phyloP scores from a whole-genome alignment of 306 rosid genomes.

The Oemleria cerasiformis region DNA sequence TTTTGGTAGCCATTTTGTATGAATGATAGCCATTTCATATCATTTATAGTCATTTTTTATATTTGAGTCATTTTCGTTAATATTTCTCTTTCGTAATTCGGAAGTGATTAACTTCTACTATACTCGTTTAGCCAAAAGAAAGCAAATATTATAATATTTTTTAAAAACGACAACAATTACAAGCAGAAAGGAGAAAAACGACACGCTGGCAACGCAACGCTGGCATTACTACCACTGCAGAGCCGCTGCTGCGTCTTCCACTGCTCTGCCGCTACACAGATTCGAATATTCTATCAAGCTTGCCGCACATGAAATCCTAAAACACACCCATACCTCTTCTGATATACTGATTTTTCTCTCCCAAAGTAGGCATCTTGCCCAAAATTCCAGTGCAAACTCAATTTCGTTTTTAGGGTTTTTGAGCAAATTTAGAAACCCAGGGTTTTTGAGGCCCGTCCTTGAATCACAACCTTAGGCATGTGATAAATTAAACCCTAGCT shows the following conservation, averaged over 20 bases:
- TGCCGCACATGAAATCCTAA: neutral
- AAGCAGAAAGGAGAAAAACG: neutral
- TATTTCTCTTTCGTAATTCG: neutral
- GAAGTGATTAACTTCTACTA: neutral
- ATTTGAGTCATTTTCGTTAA: too few species aligned
- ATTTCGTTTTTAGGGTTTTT: neutral
- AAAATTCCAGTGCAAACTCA: slow-evolving; percentile 5
- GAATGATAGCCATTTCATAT: too few species aligned
- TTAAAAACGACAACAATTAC: neutral
- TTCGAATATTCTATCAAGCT: too few species aligned
- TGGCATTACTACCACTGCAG: too few species aligned
- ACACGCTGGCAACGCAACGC: neutral
- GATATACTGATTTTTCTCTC: too few species aligned
- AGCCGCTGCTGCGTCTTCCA: neutral
- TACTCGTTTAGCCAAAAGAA: neutral
- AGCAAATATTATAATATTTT: neutral
- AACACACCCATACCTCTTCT: neutral
- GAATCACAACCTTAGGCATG: neutral
- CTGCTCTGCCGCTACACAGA: neutral
- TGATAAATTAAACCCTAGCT: neutral
- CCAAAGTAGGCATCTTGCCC: neutral
- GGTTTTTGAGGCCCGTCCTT: neutral
- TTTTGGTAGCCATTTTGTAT: too few species aligned
- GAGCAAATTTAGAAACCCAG: neutral
- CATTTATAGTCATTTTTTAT: too few species aligned